Evolutionary conservation across 140 eudicot species (phyloP).

Genomic region (Bidens hawaiensis): DNA sequence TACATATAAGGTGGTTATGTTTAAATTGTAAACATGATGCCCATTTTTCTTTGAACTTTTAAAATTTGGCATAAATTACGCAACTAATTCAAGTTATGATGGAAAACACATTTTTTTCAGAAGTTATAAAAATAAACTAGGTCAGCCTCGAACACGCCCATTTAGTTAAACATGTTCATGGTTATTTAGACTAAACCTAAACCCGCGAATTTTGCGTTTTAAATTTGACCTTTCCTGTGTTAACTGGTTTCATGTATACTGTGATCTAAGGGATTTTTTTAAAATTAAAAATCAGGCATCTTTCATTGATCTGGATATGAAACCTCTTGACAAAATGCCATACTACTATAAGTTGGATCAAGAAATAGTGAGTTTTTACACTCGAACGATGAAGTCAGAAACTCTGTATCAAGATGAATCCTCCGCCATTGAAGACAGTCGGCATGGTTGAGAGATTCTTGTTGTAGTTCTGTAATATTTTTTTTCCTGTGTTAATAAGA

Average conservation of each 20-base stretch:
- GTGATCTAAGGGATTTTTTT: background rate
- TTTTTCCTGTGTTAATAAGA: background rate
- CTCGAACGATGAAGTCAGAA: slow-evolving; percentile 24
- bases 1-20: background rate
- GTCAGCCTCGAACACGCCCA: background rate
- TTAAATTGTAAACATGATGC: background rate
- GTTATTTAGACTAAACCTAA: background rate
- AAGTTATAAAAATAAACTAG: background rate
- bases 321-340: slow-evolving; percentile 74
- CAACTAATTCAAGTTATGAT: background rate
- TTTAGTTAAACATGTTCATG: background rate
- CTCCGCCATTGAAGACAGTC: slow-evolving; percentile 23
- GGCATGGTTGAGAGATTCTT: slow-evolving; percentile 13
- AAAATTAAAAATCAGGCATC: slow-evolving; percentile 48
- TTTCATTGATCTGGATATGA: slow-evolving; percentile 88
- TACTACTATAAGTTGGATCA: slow-evolving; percentile 74
- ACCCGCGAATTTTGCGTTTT: background rate
- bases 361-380: slow-evolving; percentile 56
- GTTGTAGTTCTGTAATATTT: slow-evolving; percentile 1
- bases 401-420: slow-evolving; percentile 16
- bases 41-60: background rate
- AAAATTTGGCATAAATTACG: background rate
- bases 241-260: background rate
- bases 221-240: background rate
- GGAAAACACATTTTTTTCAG: background rate